A percentile compares a stretch with the other conserved stretches of the same genome.
These are phyloP conservation scores for Tardiomyces blankii DNA, from an alignment of 1,139 yeast genomes.

Conservation along the genomic window DNA sequence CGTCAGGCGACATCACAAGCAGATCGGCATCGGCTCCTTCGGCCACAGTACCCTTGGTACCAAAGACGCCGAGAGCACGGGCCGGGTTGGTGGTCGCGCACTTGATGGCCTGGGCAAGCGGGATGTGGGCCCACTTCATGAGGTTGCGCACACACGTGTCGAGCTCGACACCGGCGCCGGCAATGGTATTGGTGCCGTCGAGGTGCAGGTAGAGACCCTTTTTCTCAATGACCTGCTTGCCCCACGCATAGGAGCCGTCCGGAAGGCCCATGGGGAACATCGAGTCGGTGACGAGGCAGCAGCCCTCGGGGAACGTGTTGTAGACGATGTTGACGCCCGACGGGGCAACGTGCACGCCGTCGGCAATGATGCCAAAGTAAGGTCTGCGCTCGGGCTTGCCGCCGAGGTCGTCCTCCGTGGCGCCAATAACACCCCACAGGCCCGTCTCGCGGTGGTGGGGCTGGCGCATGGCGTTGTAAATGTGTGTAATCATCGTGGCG, in stretches of 20 bases:
- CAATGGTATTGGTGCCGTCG: conserved; percentile 49
- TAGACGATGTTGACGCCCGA: conserved; percentile 45
- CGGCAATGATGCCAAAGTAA: conserved; percentile 48
- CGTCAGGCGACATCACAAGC: conserved; percentile 37
- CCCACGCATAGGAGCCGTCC: conserved; percentile 33
- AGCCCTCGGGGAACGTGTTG: conserved; percentile 42
- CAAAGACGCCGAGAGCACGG: conserved; percentile 33
- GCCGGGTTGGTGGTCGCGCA: conserved; percentile 53
- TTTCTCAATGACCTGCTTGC: conserved; percentile 35
- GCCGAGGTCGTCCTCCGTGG: conserved; percentile 16
- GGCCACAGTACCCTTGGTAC: conserved; percentile 40
- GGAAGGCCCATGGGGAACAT: conserved; percentile 37
- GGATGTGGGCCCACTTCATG: conserved; percentile 39
- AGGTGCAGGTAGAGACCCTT: conserved; percentile 38
- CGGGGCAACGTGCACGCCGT: conserved; percentile 55
- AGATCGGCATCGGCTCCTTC: conserved; percentile 52
- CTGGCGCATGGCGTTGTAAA: conserved; percentile 60
- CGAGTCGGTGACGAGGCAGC: conserved; percentile 53
- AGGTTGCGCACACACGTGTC: conserved; percentile 45
- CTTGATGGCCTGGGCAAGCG: conserved; percentile 44
- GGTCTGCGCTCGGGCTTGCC: conserved; percentile 26
- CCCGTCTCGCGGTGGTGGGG: conserved; percentile 57
- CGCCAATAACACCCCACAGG: conserved; percentile 42
- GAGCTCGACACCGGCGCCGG: conserved; percentile 52
- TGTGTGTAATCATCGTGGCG: conserved; percentile 51